Evolutionary conservation across 306 rosid genomes (phyloP), one percentile per base, ranked within the genome.

Genomic region (Fragaria nilgerrensis): DNA sequence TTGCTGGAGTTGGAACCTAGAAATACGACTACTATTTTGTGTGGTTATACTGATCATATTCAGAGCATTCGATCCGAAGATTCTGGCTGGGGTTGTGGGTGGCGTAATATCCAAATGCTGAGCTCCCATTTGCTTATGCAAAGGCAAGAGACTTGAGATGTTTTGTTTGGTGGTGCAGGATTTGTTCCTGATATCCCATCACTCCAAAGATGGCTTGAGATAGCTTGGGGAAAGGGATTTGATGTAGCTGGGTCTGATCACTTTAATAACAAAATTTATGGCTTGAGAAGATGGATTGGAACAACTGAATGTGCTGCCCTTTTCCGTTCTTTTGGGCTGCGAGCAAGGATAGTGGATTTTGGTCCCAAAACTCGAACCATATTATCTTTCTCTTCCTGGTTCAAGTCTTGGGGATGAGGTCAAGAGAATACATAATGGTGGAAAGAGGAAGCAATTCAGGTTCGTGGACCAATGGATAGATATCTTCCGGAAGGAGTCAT

Each of bases 161-260:
- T 79, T 79, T 85, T 93, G 86, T 91, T 90, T 80, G 90, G 94
- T 29, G 92, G 93, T 63, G 85, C 86, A 3, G 96, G 87, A 53
- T 87, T 88, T 73, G 88, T 91, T 76, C 94, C 98, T 19, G 97
- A 94, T 80, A 91, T 91, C 48, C 82, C 80, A 5, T 88, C 96
- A 4, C 89, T 90, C 69, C 94, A 93, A 76, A 88, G 96, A 69
- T 93, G 97, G 98, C 91, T 93, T 71, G 97, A 91, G 91, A 78
- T 91, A 81, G 91, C 98, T 79, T 93, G 98, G 98, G n/a, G 92
- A 84, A 88, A 84, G 82, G 98, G 96, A 29, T 91, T 91, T 86
- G 98, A 91, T 84, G 82, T 27, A 27, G 81, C 73, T 43, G 97
- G 97, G 48, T 84, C 90, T 19, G 86, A 86, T 53, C 97, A 91